Evolutionary conservation across 1,139 yeast genomes (phyloP), one percentile per base, ranked within the genome.

Genomic region (Candida mesenterica): DNA sequence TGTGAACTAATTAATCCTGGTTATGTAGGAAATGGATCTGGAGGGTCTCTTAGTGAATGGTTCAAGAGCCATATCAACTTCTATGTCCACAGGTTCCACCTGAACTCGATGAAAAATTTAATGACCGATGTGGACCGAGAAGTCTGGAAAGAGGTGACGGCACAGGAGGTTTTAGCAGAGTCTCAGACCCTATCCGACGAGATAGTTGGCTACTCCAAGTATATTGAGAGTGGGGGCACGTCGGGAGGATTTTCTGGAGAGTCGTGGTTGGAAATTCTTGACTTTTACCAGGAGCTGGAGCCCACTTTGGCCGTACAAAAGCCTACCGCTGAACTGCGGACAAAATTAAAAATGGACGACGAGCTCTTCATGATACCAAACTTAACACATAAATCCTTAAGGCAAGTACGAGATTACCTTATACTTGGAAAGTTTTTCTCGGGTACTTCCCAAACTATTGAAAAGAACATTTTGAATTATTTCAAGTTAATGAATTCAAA

Each of bases 1-100:
- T 87, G 96, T 57, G 98, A 92, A 56, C 69, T 81, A 10, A 77
- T 90, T 5, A 80, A 88, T 31, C 97, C 96, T 0, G 81, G 80
- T 19, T 74, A 78, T 29, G 72, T 77, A 12, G 72, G 78, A 2
- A 77, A 77, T 36, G 74, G 67, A 1, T 59, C 68, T 1, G 73
- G 73, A 2, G 63, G 61, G 38, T 61, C 77, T 12, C 63, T 90
- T 31, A 77, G 82, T 38, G 87, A 81, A 38, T 76, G 82, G 57
- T 61, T 87, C 15, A 75, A 74, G n/a, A 72, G 74, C 32, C 96
- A 87, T 47, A 69, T 84, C 7, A 76, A 72, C 39, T 73, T 74
- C 42, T 89, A 78, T 51, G 62, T 80, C 29, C 70, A 68, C 31
- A 65, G 79, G 30, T 73, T 75, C 49, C 89, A 84, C 48, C 71